Conservation (phyloP, 441 rosid species). For the Eutrema salsugineum region DNA sequence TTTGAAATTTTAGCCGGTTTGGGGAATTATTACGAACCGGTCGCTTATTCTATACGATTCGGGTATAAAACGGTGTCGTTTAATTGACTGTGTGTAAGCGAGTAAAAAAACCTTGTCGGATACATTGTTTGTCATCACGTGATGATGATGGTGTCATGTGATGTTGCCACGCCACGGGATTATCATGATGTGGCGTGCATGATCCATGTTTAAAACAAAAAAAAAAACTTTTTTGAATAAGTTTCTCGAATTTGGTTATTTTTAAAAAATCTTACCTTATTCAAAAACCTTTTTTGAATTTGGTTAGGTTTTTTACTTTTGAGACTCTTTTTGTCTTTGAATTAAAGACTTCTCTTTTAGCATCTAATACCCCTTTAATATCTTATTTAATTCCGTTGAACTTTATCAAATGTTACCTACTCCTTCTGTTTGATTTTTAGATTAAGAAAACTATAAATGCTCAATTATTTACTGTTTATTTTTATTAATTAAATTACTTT, state of each 20-base stretch:
- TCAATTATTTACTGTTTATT: no score
- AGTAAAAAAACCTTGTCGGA: slow-evolving; percentile 10
- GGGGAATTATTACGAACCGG: background rate
- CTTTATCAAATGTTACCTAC: no score
- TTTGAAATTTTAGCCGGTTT: no score
- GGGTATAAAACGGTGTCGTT: slow-evolving; percentile 6
- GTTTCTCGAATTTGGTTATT: background rate
- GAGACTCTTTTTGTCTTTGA: background rate
- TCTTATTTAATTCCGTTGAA: slow-evolving; percentile 5
- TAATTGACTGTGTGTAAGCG: background rate
- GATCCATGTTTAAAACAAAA: background rate
- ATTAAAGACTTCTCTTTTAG: slow-evolving; percentile 11
- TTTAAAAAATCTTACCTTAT: background rate
- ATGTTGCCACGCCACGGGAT: slow-evolving; percentile 17
- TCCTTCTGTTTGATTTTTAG: no score
- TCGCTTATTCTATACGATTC: background rate
- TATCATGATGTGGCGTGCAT: slow-evolving; percentile 22
- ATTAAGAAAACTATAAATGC: no score
- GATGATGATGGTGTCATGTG: slow-evolving; percentile 17
- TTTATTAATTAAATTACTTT: no score
- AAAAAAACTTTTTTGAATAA: background rate
- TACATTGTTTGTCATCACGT: slow-evolving; percentile 30
- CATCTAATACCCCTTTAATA: background rate
- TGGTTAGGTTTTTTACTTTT: slow-evolving; percentile 5
- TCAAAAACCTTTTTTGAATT: background rate